Conservation (phyloP, 306 rosid species). For the Sechiopsis laciniata region DNA sequence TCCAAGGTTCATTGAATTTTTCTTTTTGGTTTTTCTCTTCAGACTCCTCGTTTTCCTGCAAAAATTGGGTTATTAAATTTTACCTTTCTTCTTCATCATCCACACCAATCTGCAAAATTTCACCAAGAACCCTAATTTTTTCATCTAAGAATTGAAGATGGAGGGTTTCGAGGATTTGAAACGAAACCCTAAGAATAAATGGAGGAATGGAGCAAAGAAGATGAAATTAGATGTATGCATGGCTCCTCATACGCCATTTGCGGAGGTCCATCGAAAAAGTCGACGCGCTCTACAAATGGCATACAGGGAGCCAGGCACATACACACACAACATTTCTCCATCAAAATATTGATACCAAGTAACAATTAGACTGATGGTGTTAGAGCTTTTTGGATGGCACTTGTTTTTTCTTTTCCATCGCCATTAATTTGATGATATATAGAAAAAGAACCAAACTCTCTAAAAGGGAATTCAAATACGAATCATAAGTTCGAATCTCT, state of each 20-base stretch:
- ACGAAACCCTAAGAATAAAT: slow-evolving; percentile 4
- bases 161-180: not conserved
- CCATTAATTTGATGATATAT: not conserved
- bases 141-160: too few species aligned
- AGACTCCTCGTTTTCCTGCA: slow-evolving; percentile 16
- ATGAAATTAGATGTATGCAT: slow-evolving; percentile 44
- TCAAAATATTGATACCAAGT: too few species aligned
- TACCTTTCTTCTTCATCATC: not conserved
- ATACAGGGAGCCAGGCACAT: slow-evolving; percentile 99
- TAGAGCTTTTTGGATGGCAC: not conserved
- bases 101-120: not conserved
- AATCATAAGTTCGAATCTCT: too few species aligned
- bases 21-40: not conserved
- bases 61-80: slow-evolving; percentile 13
- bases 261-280: slow-evolving; percentile 54
- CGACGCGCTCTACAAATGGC: slow-evolving; percentile 89
- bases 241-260: slow-evolving; percentile 99
- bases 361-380: too few species aligned
- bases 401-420: not conserved
- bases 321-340: not conserved
- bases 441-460: not conserved
- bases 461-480: not conserved
- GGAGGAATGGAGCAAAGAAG: not conserved
- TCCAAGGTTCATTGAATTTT: not conserved
- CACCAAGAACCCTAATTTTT: not conserved